These are phyloP conservation scores for Cladosporium sp. DNA, from an alignment of 2,329 filamentous ascomycete genomes.

Conservation along the genomic window DNA sequence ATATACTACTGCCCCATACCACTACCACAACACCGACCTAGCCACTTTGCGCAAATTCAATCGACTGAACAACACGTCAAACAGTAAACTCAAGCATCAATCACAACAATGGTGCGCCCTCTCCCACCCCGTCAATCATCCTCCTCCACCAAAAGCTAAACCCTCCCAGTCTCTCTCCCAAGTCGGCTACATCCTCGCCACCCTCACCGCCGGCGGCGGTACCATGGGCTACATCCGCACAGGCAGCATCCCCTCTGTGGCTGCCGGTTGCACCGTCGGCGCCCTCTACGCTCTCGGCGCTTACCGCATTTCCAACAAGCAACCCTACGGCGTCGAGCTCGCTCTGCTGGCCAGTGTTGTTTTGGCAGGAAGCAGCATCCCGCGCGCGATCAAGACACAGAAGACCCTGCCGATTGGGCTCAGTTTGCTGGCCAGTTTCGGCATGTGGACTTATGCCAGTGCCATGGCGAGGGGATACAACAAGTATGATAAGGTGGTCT, in stretches of 20 bases:
- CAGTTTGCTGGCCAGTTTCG: slow-evolving; percentile 73
- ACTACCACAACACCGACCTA: background rate
- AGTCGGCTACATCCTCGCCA: slow-evolving; percentile 73
- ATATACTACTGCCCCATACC: background rate
- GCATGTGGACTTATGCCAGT: slow-evolving; percentile 73
- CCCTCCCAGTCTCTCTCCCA: slow-evolving; percentile 14
- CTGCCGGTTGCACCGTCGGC: slow-evolving; percentile 80
- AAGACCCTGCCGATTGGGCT: slow-evolving; percentile 83
- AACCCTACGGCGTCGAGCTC: slow-evolving; percentile 80
- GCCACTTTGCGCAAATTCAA: background rate
- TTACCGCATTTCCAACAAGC: slow-evolving; percentile 69
- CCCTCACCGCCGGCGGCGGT: slow-evolving; percentile 80
- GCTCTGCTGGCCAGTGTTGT: slow-evolving; percentile 84
- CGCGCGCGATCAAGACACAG: slow-evolving; percentile 73
- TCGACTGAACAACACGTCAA: background rate
- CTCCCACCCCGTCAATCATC: background rate
- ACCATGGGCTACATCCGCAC: slow-evolving; percentile 82
- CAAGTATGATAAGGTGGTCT: slow-evolving; percentile 1
- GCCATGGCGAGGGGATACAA: slow-evolving; percentile 46
- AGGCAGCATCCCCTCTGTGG: slow-evolving; percentile 79
- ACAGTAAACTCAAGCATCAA: too few species aligned
- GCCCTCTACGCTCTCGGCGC: slow-evolving; percentile 73
- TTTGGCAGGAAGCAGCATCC: slow-evolving; percentile 77
- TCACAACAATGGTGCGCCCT: background rate
- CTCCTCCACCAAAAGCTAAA: slow-evolving; percentile 2